Percentiles rank a stretch among this genome's conserved stretches.
Conservation (phyloP, 352 stramenopile species). For the Phytophthora hibernalis region DNA sequence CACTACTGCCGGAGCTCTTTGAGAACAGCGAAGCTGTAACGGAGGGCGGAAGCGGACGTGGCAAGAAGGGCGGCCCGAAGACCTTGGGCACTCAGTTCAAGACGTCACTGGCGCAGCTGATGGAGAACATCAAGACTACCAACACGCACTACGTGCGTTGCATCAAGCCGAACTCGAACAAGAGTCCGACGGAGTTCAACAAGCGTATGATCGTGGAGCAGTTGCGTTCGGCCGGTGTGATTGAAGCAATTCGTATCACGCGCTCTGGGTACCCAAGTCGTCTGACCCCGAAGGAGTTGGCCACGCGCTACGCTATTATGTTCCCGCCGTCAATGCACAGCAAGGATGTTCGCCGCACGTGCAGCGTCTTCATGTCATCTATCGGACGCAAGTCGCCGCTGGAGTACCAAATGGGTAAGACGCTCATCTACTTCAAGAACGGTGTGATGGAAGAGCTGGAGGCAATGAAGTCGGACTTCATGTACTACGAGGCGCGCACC, state of each 20-base stretch:
- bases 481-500: slow-evolving; percentile 90
- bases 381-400: slow-evolving; percentile 86
- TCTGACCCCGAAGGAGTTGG: slow-evolving; percentile 85
- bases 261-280: slow-evolving; percentile 92
- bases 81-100: slow-evolving; percentile 90
- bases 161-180: slow-evolving; percentile 91
- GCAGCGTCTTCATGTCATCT: slow-evolving; percentile 79
- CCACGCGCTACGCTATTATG: slow-evolving; percentile 89
- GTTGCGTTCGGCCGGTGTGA: slow-evolving; percentile 91
- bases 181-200: slow-evolving; percentile 87
- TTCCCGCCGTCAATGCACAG: slow-evolving; percentile 90
- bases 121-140: slow-evolving; percentile 88
- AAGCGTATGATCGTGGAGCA: slow-evolving; percentile 93
- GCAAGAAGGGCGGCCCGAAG: slow-evolving; percentile 68
- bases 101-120: slow-evolving; percentile 77
- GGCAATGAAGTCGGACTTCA: slow-evolving; percentile 92
- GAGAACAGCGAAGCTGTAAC: slow-evolving; percentile 57
- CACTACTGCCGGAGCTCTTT: slow-evolving; percentile 79
- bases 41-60: slow-evolving; percentile 47
- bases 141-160: slow-evolving; percentile 91
- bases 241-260: slow-evolving; percentile 93
- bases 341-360: slow-evolving; percentile 78
- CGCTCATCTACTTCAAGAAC: slow-evolving; percentile 96
- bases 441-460: slow-evolving; percentile 96
- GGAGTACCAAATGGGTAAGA: slow-evolving; percentile 94